Conservation (phyloP, 164 flowering plant species). For the Amborella trichopoda region DNA sequence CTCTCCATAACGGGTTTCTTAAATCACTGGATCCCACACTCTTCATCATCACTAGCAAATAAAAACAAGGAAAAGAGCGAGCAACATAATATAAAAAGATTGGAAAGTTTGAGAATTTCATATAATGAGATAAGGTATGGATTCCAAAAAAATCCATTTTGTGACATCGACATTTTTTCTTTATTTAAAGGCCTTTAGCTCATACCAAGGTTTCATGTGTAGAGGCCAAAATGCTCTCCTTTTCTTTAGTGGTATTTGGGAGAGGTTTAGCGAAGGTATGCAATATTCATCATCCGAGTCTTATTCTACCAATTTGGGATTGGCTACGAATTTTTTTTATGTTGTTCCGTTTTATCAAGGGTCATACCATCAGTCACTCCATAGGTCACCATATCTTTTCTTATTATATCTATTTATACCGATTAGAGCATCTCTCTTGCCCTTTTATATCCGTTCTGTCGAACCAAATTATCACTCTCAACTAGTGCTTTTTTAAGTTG, state of each 20-base stretch:
- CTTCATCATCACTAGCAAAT: too few species aligned
- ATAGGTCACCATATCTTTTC: neutral
- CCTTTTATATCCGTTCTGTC: too few species aligned
- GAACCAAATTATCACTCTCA: too few species aligned
- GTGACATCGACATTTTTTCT: too few species aligned
- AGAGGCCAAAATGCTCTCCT: neutral
- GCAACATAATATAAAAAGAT: neutral
- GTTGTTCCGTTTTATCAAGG: neutral
- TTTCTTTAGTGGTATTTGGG: neutral
- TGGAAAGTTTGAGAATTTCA: neutral
- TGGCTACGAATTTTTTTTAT: neutral
- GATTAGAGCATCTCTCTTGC: too few species aligned
- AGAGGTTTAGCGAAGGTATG: neutral
- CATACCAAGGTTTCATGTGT: neutral
- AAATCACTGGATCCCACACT: neutral
- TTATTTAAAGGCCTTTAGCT: too few species aligned
- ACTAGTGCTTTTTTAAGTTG: too few species aligned
- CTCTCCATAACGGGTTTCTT: neutral
- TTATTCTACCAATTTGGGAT: neutral
- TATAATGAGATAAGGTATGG: neutral
- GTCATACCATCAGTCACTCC: neutral
- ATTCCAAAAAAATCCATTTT: too few species aligned
- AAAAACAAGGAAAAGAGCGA: neutral
- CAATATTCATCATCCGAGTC: neutral
- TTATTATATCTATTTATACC: too few species aligned